Percentiles rank a stretch among this genome's conserved stretches.
Evolutionary conservation across 352 stramenopile genomes (phyloP).

Genomic region (Albugo candida): DNA sequence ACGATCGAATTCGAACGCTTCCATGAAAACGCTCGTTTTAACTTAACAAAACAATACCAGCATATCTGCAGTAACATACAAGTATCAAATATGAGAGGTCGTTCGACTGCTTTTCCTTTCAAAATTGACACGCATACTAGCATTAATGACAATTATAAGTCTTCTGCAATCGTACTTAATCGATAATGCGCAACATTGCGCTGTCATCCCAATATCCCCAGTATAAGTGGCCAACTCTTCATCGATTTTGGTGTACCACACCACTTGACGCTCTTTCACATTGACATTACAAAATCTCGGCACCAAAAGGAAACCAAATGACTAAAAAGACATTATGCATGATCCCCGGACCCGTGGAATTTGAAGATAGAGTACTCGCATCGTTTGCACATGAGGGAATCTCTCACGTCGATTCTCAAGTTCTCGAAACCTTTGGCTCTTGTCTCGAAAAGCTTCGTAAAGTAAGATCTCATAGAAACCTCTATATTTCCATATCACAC

Average conservation of each 20-base stretch:
- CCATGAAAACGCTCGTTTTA: too few relatives aligned
- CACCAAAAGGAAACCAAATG: slow-evolving; percentile 11
- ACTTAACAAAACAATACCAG: too few relatives aligned
- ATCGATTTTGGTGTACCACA: neutral
- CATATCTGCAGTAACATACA: too few relatives aligned
- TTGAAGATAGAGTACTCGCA: slow-evolving; percentile 51
- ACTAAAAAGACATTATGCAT: slow-evolving; percentile 61
- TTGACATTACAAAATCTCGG: neutral
- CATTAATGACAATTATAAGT: too few relatives aligned
- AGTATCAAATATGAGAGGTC: too few relatives aligned
- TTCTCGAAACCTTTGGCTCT: slow-evolving; percentile 56
- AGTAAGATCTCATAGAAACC: slow-evolving; percentile 1
- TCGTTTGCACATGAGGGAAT: slow-evolving; percentile 51
- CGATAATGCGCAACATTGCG: too few relatives aligned
- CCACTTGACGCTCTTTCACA: neutral
- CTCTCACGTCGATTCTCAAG: slow-evolving; percentile 58
- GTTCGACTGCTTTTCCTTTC: too few relatives aligned
- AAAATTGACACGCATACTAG: too few relatives aligned
- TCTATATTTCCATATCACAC: neutral
- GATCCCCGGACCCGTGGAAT: slow-evolving; percentile 70
- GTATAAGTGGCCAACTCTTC: neutral
- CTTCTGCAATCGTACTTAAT: too few relatives aligned
- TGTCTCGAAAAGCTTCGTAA: slow-evolving; percentile 70
- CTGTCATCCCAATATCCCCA: too few relatives aligned
- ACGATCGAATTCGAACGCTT: too few relatives aligned